A percentile compares a stretch with the other conserved stretches of the same genome.
Evolutionary conservation across 192 early-diverging fungal species (phyloP).

Genomic region (Coemansia sp.): DNA sequence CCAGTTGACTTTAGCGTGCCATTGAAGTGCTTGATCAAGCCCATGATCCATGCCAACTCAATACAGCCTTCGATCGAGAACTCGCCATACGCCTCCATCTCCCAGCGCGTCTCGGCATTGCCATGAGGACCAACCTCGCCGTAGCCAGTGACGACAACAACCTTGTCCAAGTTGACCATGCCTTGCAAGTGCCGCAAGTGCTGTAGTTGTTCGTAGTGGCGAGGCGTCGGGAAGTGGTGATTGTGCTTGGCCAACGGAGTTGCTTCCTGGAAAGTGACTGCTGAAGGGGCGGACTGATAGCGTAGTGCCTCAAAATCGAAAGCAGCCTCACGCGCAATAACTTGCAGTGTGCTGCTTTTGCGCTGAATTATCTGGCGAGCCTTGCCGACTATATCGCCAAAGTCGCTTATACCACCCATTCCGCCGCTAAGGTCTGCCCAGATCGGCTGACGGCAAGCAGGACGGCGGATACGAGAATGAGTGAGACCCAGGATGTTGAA

Average conservation of each 20-base stretch:
- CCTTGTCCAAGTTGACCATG: slow-evolving; percentile 88
- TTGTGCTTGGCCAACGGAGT: slow-evolving; percentile 85
- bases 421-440: slow-evolving; percentile 91
- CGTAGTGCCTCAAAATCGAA: neutral
- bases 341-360: neutral
- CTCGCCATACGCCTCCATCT: slow-evolving; percentile 85
- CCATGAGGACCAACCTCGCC: slow-evolving; percentile 93
- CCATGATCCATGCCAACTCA: slow-evolving; percentile 98
- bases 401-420: slow-evolving; percentile 66
- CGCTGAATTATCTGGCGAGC: slow-evolving; percentile 6
- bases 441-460: slow-evolving; percentile 75
- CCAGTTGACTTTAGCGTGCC: slow-evolving; percentile 12
- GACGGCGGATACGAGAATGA: slow-evolving; percentile 69
- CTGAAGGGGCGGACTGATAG: no score
- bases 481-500: slow-evolving; percentile 90
- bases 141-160: slow-evolving; percentile 89
- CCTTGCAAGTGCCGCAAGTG: slow-evolving; percentile 68
- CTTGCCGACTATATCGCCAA: neutral
- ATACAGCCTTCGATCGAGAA: slow-evolving; percentile 66
- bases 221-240: slow-evolving; percentile 80
- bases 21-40: slow-evolving; percentile 86
- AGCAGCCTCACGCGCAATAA: no score
- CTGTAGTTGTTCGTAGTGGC: slow-evolving; percentile 65
- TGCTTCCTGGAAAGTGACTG: no score
- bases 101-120: slow-evolving; percentile 91